Evolutionary conservation across 2,329 filamentous ascomycete species (phyloP), one percentile per base, ranked within the genome.

Genomic region (Phialocephala sp.): DNA sequence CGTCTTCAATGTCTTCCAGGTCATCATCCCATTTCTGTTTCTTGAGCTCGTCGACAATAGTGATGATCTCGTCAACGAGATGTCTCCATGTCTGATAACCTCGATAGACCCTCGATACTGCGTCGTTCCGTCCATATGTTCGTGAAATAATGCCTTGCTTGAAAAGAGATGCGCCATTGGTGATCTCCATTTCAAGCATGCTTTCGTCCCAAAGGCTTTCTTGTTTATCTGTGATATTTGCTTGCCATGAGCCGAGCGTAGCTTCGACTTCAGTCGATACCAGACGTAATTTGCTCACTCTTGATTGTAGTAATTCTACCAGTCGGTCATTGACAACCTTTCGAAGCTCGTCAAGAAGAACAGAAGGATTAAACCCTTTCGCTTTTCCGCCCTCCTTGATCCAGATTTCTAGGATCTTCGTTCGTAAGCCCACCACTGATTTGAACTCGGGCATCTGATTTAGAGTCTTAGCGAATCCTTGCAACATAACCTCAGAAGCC

Each of bases 1-100:
- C 91, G 66, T 93, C 90, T 66, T 93, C 90, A 47, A 92, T 87
- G 59, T 90, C 87, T 59, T 81, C 79, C 35, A 89, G 83, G 66
- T 92, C 90, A 63, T 92, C 89, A 68, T 94, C 90, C 91, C 91
- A 94, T 63, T 87, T 85, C 69, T 89, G 87, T 56, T 85, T 85
- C 66, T 83, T 86, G 71, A 95, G 84, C 65, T 86, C 83, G 47
- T 88, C 86, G 8, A 93, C 84, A 3, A 89, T 82, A 20, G 82
- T 80, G 52, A 84, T 84, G 15, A 91, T 85, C 60, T 89, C 87
- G 66, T 89, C 85, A n/a, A 96, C 86, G 5, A 89, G 85, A n/a
- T 83, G 81, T 55, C 88, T 85, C 93, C 94, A 97, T 1, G 84
- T 83, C 65, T 87, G 83, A 74, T 95, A 95, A 55, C 84, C 82